Percentiles rank a stretch among this genome's conserved stretches.
phyloP scores from a whole-genome alignment of 345 rosid genomes.

The Heritiera fomes region DNA sequence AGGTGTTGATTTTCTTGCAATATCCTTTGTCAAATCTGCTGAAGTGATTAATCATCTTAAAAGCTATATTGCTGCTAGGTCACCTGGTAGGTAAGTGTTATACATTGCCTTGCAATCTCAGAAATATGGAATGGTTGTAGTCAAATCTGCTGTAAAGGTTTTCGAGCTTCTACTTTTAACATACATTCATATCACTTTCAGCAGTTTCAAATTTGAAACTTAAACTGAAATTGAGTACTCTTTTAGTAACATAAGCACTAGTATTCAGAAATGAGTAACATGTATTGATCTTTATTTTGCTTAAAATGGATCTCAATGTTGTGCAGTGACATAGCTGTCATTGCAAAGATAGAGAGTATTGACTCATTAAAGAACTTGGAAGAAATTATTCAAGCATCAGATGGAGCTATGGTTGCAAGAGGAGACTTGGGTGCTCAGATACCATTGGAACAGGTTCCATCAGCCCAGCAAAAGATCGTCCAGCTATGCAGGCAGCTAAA shows the following conservation, averaged over 20 bases:
- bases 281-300: neutral
- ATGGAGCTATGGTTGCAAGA: conserved; percentile 99
- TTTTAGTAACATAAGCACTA: neutral
- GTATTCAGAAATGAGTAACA: neutral
- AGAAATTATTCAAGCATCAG: conserved; percentile 84
- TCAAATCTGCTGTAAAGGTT: neutral
- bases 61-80: conserved; percentile 90
- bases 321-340: conserved; percentile 79
- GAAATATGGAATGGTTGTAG: neutral
- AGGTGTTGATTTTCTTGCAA: conserved; percentile 95
- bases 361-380: conserved; percentile 90
- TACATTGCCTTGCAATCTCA: neutral
- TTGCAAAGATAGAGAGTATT: conserved; percentile 97
- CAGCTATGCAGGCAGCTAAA: conserved; percentile 86
- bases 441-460: conserved; percentile 97
- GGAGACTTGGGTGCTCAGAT: conserved; percentile 99
- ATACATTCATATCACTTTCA: neutral
- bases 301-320: conserved; percentile 18
- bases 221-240: neutral
- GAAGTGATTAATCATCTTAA: conserved; percentile 95
- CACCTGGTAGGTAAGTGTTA: conserved; percentile 63
- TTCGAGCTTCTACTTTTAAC: neutral
- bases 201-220: neutral
- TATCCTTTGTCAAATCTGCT: conserved; percentile 98
- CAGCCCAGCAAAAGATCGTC: conserved; percentile 87